Evolutionary conservation across 805 yeast species (phyloP).

Genomic region (Isabelozyma pseudorhagii): DNA sequence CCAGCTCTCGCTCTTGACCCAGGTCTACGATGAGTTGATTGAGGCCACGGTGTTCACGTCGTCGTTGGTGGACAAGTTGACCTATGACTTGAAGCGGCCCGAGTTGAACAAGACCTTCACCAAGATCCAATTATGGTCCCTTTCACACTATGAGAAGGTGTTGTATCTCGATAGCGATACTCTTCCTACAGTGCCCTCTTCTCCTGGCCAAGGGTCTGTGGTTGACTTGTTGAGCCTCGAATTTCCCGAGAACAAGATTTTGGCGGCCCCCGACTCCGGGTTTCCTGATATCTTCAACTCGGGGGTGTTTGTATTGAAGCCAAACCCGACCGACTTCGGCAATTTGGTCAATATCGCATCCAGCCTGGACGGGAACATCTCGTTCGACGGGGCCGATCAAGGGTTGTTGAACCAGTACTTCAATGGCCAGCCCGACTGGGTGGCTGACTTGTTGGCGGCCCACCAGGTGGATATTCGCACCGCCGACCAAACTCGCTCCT

Average conservation of each 20-base stretch:
- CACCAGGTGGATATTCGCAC: conserved; percentile 1
- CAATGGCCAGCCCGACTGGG: conserved; percentile 42
- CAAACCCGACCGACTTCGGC: conserved; percentile 41
- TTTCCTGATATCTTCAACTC: conserved; percentile 91
- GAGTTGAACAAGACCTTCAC: conserved; percentile 53
- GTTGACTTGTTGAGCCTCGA: conserved; percentile 28
- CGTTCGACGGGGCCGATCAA: conserved; percentile 91
- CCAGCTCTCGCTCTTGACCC: conserved; percentile 24
- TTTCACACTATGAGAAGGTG: conserved; percentile 37
- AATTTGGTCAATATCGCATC: conserved; percentile 32
- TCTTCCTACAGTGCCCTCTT: conserved; percentile 37
- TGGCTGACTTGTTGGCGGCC: conserved; percentile 9
- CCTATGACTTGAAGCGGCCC: conserved; percentile 43
- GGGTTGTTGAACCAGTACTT: conserved; percentile 82
- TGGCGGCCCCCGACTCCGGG: conserved; percentile 79
- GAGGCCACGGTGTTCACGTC: conserved; percentile 24
- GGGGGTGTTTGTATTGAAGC: conserved; percentile 65
- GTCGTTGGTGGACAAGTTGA: conserved; percentile 21
- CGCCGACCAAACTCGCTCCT: neutral
- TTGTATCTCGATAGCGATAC: conserved; percentile 68
- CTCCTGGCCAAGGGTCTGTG: conserved; percentile 12
- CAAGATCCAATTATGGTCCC: conserved; percentile 55
- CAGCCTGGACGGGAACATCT: conserved; percentile 12
- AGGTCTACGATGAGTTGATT: conserved; percentile 27
- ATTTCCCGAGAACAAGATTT: conserved; percentile 20